A percentile compares a stretch with the other conserved stretches of the same genome.
Evolutionary conservation across 2,329 filamentous ascomycete species (phyloP).

Genomic region (Fusarium austroafricanum): DNA sequence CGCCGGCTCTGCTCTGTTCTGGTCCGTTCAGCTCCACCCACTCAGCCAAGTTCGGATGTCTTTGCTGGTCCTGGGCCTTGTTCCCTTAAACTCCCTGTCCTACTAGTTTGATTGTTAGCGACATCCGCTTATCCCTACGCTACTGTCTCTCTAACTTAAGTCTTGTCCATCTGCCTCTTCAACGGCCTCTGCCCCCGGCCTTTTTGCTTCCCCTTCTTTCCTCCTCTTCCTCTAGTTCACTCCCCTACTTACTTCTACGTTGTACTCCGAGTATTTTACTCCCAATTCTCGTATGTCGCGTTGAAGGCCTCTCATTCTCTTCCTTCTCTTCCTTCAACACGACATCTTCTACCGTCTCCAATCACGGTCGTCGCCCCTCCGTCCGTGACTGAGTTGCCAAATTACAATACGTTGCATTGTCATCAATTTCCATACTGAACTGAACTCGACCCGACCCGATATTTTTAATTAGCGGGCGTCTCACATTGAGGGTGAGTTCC

Average conservation of each 20-base stretch:
- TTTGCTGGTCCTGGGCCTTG: constrained; percentile 19
- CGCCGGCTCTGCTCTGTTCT: neutral
- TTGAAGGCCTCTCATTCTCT: constrained; percentile 27
- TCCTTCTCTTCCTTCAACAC: constrained; percentile 17
- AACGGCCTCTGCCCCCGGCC: constrained; percentile 43
- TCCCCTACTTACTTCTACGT: neutral
- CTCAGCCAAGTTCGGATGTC: constrained; percentile 8
- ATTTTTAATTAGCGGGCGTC: constrained; percentile 28
- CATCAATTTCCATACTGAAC: neutral
- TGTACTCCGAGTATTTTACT: constrained; percentile 3
- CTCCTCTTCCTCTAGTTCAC: constrained; percentile 17
- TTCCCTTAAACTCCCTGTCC: constrained; percentile 11
- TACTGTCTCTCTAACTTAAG: constrained; percentile 12
- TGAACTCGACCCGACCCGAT: constrained; percentile 5
- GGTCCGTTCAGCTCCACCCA: constrained; percentile 3
- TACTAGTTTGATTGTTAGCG: constrained; percentile 19
- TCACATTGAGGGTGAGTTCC: constrained; percentile 40
- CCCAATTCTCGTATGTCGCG: constrained; percentile 34
- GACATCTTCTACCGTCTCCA: constrained; percentile 14
- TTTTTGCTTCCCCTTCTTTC: constrained; percentile 31
- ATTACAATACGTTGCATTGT: neutral
- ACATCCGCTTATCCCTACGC: constrained; percentile 31
- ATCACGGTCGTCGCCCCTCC: constrained; percentile 25
- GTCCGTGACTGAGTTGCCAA: constrained; percentile 29
- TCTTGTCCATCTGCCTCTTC: constrained; percentile 40